phyloP scores from a whole-genome alignment of 371 early-diverging fungal species.

The Mortierella sp. region DNA sequence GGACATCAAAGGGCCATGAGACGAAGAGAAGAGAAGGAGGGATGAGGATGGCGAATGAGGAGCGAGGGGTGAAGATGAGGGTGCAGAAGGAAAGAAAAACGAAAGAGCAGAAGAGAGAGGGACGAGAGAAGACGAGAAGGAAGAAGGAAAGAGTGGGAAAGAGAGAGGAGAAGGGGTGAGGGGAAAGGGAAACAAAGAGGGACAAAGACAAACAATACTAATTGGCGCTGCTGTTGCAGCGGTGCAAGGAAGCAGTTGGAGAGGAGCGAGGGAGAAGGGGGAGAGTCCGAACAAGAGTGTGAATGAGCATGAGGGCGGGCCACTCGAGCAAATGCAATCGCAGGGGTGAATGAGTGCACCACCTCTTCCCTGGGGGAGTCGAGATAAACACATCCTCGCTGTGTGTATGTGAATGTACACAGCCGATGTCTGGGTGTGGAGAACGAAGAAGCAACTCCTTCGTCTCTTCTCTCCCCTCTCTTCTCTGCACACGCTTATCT shows the following conservation, averaged over 20 bases:
- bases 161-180: background rate
- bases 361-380: no score
- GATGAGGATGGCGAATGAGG: background rate
- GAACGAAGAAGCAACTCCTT: background rate
- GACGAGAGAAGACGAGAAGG: background rate
- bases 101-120: conserved; percentile 1
- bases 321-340: background rate
- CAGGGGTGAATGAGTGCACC: no score
- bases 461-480: background rate
- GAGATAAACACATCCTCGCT: no score
- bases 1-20: conserved; percentile 18
- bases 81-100: background rate
- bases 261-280: background rate
- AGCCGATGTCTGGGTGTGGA: background rate
- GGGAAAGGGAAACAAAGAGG: background rate
- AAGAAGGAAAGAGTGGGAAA: background rate
- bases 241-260: background rate
- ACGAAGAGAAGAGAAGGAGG: background rate
- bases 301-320: background rate
- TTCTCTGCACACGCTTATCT: no score
- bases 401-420: no score
- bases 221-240: no score
- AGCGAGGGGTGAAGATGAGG: background rate
- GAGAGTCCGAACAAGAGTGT: background rate
- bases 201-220: background rate